A percentile compares a stretch with the other conserved stretches of the same genome.
Evolutionary conservation across 129 eudicot genomes (phyloP).

Genomic region (Helichrysum umbraculigerum): DNA sequence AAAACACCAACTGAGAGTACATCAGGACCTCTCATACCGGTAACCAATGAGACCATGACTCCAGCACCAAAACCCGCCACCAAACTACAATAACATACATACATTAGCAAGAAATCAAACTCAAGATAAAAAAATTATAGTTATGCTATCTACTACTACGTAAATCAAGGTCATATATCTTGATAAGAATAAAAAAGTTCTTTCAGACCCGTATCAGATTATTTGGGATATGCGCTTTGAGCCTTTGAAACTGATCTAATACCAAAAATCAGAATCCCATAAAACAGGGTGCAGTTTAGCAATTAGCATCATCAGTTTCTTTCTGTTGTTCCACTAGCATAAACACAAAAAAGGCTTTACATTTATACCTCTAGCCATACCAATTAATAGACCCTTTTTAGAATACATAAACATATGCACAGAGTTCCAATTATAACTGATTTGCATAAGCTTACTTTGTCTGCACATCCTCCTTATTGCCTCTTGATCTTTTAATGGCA

Average conservation of each 20-base stretch:
- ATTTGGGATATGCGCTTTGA: no score
- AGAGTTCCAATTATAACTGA: neutral
- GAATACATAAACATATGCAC: neutral
- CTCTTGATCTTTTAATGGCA: neutral
- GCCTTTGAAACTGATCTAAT: no score
- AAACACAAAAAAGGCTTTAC: neutral
- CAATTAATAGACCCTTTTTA: neutral
- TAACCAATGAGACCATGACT: neutral
- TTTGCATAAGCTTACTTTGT: constrained; percentile 8
- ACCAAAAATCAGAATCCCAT: no score
- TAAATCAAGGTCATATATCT: neutral
- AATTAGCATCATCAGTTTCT: neutral
- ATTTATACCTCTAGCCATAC: neutral
- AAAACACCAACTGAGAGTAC: neutral
- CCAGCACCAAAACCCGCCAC: constrained; percentile 10
- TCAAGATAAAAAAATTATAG: neutral
- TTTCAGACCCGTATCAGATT: no score
- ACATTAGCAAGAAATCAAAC: neutral
- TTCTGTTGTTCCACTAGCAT: neutral
- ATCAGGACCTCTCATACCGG: neutral
- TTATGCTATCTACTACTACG: neutral
- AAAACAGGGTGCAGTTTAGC: no score
- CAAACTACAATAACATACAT: neutral
- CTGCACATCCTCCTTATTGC: neutral
- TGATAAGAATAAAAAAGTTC: neutral